phyloP scores from a whole-genome alignment of 805 yeast genomes.

The Cyberlindnera mrakii region DNA sequence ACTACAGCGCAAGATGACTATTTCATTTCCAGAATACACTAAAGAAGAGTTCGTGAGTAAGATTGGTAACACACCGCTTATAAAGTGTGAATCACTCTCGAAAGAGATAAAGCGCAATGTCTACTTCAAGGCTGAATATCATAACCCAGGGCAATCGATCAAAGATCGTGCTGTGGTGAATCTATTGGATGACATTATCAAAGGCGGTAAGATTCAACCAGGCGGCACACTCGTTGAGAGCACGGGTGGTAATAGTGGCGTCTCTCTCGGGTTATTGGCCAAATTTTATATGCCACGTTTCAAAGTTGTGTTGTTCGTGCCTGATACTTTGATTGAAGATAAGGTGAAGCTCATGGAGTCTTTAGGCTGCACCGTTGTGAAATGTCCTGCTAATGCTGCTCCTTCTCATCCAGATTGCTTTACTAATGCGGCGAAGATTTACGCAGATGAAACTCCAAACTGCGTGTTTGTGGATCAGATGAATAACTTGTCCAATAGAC shows the following conservation, averaged over 20 bases:
- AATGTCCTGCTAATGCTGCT: conserved; percentile 58
- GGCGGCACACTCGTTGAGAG: conserved; percentile 69
- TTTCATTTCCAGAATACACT: conserved; percentile 12
- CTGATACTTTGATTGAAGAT: conserved; percentile 70
- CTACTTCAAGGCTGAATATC: conserved; percentile 66
- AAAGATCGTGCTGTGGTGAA: conserved; percentile 77
- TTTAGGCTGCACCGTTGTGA: conserved; percentile 59
- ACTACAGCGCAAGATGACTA: conserved; percentile 1
- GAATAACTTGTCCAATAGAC: conserved; percentile 74
- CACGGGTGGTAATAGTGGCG: conserved; percentile 83
- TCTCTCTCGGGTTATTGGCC: conserved; percentile 71
- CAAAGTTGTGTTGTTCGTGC: conserved; percentile 69
- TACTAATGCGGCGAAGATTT: conserved; percentile 22
- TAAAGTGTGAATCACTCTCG: conserved; percentile 57
- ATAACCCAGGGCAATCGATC: conserved; percentile 80
- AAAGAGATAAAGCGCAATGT: conserved; percentile 62
- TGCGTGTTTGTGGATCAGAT: conserved; percentile 80
- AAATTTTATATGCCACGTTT: conserved; percentile 18
- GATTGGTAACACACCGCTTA: conserved; percentile 70
- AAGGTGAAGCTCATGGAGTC: conserved; percentile 52
- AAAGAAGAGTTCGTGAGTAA: conserved; percentile 15
- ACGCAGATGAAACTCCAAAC: conserved; percentile 31
- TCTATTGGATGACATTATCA: conserved; percentile 55
- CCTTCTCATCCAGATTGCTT: conserved; percentile 42
- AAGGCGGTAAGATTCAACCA: conserved; percentile 8